Evolutionary conservation across 1,139 yeast species (phyloP).

Genomic region (Ogataea hybrid): DNA sequence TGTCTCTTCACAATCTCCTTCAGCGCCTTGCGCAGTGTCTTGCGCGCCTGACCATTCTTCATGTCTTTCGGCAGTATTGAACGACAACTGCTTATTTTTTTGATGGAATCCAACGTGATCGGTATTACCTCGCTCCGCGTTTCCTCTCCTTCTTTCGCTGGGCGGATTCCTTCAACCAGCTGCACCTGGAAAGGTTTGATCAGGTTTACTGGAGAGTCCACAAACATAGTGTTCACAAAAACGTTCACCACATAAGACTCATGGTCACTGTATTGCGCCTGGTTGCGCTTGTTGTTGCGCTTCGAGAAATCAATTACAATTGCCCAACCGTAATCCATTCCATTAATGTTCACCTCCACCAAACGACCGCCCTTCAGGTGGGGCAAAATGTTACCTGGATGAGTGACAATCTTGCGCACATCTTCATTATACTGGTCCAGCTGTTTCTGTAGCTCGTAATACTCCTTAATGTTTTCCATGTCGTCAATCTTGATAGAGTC

Average conservation of each 20-base stretch:
- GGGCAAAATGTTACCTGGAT: conserved; percentile 82
- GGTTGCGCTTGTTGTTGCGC: conserved; percentile 57
- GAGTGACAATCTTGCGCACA: conserved; percentile 79
- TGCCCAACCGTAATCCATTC: conserved; percentile 88
- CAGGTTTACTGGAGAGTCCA: conserved; percentile 70
- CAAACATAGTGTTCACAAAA: conserved; percentile 74
- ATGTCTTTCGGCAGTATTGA: conserved; percentile 80
- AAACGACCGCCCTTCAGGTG: conserved; percentile 90
- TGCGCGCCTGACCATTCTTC: conserved; percentile 66
- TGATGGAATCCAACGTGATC: conserved; percentile 74
- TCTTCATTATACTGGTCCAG: conserved; percentile 71
- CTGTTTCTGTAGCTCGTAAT: conserved; percentile 76
- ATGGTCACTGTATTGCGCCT: conserved; percentile 64
- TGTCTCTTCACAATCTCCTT: conserved; percentile 77
- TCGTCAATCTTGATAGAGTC: conserved; percentile 62
- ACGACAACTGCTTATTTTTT: conserved; percentile 74
- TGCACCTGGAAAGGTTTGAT: conserved; percentile 71
- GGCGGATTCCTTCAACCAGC: conserved; percentile 86
- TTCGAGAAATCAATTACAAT: conserved; percentile 77
- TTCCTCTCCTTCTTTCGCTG: conserved; percentile 70
- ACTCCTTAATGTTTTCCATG: conserved; percentile 71
- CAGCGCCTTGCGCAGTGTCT: conserved; percentile 72
- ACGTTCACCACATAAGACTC: conserved; percentile 88
- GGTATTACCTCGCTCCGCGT: conserved; percentile 80
- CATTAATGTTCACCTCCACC: conserved; percentile 57